A percentile compares a stretch with the other conserved stretches of the same genome.
These are phyloP conservation scores for Limnanthes douglasii DNA, from an alignment of 345 rosid species.

Conservation along the genomic window DNA sequence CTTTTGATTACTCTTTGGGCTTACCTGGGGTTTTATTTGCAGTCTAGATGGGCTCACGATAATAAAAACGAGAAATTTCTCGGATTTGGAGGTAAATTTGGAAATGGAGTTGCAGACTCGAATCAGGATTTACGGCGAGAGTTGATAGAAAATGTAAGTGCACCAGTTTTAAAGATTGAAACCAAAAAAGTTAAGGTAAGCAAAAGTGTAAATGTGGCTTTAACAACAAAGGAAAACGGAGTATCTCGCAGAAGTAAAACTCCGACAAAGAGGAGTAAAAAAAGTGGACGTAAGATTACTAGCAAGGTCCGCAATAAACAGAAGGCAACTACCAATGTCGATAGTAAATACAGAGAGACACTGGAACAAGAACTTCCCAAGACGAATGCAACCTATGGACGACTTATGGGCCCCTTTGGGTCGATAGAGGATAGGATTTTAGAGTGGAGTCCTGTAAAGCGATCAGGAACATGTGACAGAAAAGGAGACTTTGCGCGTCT, in stretches of 20 bases:
- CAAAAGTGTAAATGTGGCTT: constrained; percentile 27
- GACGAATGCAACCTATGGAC: constrained; percentile 51
- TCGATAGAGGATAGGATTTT: constrained; percentile 52
- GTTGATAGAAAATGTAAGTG: constrained; percentile 37
- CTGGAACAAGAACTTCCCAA: constrained; percentile 49
- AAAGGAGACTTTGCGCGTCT: constrained; percentile 81
- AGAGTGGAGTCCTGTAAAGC: constrained; percentile 85
- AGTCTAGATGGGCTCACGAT: constrained; percentile 94
- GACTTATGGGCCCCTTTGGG: constrained; percentile 88
- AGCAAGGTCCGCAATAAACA: constrained; percentile 26
- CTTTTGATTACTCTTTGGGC: constrained; percentile 95
- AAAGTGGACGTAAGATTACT: constrained; percentile 23
- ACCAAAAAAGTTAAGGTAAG: constrained; percentile 21
- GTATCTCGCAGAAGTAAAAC: constrained; percentile 17
- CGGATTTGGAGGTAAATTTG: constrained; percentile 43
- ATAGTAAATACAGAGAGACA: constrained; percentile 22
- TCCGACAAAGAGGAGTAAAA: constrained; percentile 37
- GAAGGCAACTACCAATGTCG: constrained; percentile 20
- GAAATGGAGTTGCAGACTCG: constrained; percentile 15
- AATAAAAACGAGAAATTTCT: constrained; percentile 44
- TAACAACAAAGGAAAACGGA: constrained; percentile 33
- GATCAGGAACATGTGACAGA: constrained; percentile 92
- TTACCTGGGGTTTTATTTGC: constrained; percentile 87
- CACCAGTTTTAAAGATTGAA: constrained; percentile 21
- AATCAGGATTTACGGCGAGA: constrained; percentile 21